These are phyloP conservation scores for Willaertia magna DNA, from an alignment of 208 protist genomes.

Conservation along the genomic window DNA sequence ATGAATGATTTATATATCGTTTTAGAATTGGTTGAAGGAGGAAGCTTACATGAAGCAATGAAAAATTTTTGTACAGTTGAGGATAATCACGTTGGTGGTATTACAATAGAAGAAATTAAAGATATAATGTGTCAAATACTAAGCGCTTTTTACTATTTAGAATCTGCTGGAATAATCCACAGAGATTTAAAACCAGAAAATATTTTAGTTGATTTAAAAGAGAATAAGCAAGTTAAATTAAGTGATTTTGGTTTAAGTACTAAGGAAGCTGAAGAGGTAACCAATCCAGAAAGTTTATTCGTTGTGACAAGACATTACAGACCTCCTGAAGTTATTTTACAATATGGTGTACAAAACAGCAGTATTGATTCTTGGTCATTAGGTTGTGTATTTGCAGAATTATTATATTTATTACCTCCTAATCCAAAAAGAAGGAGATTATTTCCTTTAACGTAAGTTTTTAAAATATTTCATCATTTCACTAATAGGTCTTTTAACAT, in stretches of 20 bases:
- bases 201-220: too few species aligned
- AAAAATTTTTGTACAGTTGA: neutral
- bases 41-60: neutral
- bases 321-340: neutral
- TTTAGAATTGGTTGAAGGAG: neutral
- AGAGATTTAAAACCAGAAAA: too few species aligned
- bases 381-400: neutral
- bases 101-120: neutral
- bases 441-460: neutral
- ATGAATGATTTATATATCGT: constrained; percentile 1
- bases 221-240: neutral
- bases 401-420: neutral
- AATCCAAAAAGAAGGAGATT: neutral
- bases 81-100: neutral
- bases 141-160: neutral
- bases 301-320: neutral
- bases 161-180: neutral
- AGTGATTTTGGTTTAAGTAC: neutral
- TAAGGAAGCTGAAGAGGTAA: neutral
- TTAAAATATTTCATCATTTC: too few species aligned
- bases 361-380: neutral
- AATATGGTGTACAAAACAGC: neutral
- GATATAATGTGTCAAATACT: neutral
- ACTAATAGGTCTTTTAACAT: too few species aligned
- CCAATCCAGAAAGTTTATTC: neutral